phyloP scores from a whole-genome alignment of 1,284 basidiomycete genomes.

The Ustilago bromivora region DNA sequence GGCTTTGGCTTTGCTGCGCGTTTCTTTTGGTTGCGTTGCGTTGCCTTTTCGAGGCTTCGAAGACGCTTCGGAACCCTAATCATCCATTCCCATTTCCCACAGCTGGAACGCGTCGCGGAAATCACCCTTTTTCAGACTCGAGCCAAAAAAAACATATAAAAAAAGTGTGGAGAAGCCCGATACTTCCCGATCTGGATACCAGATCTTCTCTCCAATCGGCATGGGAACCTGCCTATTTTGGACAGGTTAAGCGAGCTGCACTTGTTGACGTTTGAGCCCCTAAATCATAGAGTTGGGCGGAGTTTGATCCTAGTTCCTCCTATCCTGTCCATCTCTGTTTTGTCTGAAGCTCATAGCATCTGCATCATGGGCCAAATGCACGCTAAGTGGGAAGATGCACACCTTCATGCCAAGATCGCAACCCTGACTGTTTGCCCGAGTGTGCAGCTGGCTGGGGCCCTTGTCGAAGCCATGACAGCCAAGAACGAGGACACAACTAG shows the following conservation, averaged over 20 bases:
- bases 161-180: slow-evolving; percentile 2
- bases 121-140: slow-evolving; percentile 1
- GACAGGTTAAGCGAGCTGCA: slow-evolving; percentile 28
- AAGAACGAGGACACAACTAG: too few relatives aligned
- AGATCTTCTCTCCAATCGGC: slow-evolving; percentile 2
- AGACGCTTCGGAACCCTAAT: slow-evolving; percentile 12
- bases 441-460: not conserved
- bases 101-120: slow-evolving; percentile 33
- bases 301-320: slow-evolving; percentile 21
- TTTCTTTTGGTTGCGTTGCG: not conserved
- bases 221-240: slow-evolving; percentile 9
- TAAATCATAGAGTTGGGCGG: slow-evolving; percentile 27
- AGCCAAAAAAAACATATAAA: not conserved
- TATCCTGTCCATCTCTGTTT: not conserved
- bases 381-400: slow-evolving; percentile 9
- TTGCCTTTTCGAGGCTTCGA: not conserved
- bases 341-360: not conserved
- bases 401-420: not conserved
- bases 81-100: not conserved
- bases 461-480: not conserved
- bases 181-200: not conserved
- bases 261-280: slow-evolving; percentile 26
- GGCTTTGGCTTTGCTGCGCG: not conserved
- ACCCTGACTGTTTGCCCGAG: slow-evolving; percentile 1
- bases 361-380: slow-evolving; percentile 24